phyloP scores from a whole-genome alignment of 805 yeast species.

The Sungouiella blattae region DNA sequence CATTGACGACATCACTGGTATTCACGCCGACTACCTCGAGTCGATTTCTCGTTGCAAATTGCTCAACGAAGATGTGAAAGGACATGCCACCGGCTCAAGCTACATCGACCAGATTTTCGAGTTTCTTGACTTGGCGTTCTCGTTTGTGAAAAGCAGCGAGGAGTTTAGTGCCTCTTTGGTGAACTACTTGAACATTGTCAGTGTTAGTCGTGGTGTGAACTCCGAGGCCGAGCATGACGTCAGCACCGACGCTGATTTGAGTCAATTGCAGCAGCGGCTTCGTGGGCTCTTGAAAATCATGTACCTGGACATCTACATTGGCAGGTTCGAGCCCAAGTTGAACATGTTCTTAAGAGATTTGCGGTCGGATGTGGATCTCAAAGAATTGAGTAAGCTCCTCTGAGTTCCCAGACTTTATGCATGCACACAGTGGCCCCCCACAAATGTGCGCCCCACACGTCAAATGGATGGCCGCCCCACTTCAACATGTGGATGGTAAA shows the following conservation, averaged over 20 bases:
- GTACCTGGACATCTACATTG: constrained; percentile 33
- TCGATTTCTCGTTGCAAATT: constrained; percentile 28
- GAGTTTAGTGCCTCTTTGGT: constrained; percentile 28
- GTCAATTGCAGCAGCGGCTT: constrained; percentile 29
- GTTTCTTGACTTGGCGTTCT: constrained; percentile 27
- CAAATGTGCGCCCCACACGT: too few relatives aligned
- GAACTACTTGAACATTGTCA: constrained; percentile 26
- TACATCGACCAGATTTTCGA: constrained; percentile 32
- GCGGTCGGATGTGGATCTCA: constrained; percentile 48
- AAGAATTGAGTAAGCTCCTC: constrained; percentile 43
- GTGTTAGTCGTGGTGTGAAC: constrained; percentile 17
- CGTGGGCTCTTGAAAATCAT: constrained; percentile 39
- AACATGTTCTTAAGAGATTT: constrained; percentile 49
- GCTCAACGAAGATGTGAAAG: constrained; percentile 27
- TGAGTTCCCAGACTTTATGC: too few relatives aligned
- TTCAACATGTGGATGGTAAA: too few relatives aligned
- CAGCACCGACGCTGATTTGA: constrained; percentile 22
- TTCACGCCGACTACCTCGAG: constrained; percentile 12
- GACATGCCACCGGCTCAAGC: constrained; percentile 26
- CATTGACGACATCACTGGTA: constrained; percentile 12
- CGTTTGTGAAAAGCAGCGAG: constrained; percentile 32
- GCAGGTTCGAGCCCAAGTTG: constrained; percentile 41
- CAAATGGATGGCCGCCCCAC: too few relatives aligned
- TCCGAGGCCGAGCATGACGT: constrained; percentile 2
- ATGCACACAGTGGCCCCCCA: too few relatives aligned